Base-by-base conservation (phyloP, 768 basidiomycete genomes). In the Hortiboletus campestris region DNA sequence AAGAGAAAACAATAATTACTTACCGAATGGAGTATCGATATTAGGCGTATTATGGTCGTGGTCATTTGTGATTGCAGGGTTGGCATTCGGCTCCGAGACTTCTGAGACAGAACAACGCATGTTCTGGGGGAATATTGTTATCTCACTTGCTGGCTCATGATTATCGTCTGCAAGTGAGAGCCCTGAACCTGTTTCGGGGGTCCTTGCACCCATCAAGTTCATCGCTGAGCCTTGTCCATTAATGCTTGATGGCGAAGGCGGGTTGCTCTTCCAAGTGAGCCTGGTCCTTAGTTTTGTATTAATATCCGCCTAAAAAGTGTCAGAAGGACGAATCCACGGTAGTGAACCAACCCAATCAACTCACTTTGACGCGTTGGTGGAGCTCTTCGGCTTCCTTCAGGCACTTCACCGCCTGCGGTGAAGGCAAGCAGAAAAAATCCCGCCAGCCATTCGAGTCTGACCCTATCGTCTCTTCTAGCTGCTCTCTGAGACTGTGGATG, bases 401-500 rank as follows among this genome's bases (percentile, higher is more conserved):
- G 34, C 38, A 52, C 35, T 20, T 55, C 11, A 0, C n/a, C 13
- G 42, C 41, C 50, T 28, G 44, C 14, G 57, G 46, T 14, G 64
- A 60, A 28, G 60, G n/a, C 25, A 46, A 25, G 17, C 51, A 22
- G 13, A 64, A 2, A 7, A 64, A 34, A n/a, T 6, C 17, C 9
- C 51, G 32, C 47, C 28, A 48, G 28, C 40, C 36, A 1, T 4
- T 51, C 6, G 52, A 44, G 13, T 41, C 41, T 2, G 25, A 41
- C 12, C 17, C 42, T 11, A 4, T 17, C 7, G 10, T 39, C 8
- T 38, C 38, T 35, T 47, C 46, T 6, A 64, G 31, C 2, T 2
- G 55, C 8, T 50, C 13, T 17, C 62, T 51, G 20, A 63, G 57
- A 16, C 62, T 63, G 31, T 14, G 14, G 10, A 31, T 36, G 9